Conservation (phyloP, 257 asterid genomes). For the Fraxinus americana region DNA sequence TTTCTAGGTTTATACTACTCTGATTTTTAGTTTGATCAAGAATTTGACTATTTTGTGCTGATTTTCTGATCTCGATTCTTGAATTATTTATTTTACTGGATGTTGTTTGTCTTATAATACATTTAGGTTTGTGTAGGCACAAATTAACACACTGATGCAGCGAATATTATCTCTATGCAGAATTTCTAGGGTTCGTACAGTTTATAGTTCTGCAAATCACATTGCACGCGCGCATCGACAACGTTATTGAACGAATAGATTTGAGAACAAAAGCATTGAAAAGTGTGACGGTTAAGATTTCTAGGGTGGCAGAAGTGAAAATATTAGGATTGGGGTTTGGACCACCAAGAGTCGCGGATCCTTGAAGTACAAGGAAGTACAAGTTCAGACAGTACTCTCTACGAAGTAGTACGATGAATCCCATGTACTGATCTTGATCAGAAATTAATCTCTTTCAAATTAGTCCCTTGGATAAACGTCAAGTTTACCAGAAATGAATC, state of each 20-base stretch:
- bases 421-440: background rate
- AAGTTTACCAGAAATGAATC: background rate
- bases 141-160: no score
- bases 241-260: background rate
- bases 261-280: no score
- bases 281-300: background rate
- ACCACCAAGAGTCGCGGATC: slow-evolving; percentile 18
- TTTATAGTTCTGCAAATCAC: background rate
- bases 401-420: background rate
- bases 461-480: slow-evolving; percentile 14
- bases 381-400: background rate
- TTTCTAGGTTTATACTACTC: background rate
- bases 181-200: background rate
- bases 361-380: slow-evolving; percentile 15
- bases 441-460: background rate
- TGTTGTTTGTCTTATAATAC: background rate
- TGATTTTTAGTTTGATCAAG: background rate
- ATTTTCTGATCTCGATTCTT: background rate
- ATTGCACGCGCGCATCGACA: background rate
- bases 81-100: background rate
- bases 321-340: background rate
- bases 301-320: background rate
- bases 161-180: no score
- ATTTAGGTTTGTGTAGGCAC: background rate
- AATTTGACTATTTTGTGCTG: background rate